Evolutionary conservation across 2,329 filamentous ascomycete genomes (phyloP).

Genomic region (Talaromyces sp.): DNA sequence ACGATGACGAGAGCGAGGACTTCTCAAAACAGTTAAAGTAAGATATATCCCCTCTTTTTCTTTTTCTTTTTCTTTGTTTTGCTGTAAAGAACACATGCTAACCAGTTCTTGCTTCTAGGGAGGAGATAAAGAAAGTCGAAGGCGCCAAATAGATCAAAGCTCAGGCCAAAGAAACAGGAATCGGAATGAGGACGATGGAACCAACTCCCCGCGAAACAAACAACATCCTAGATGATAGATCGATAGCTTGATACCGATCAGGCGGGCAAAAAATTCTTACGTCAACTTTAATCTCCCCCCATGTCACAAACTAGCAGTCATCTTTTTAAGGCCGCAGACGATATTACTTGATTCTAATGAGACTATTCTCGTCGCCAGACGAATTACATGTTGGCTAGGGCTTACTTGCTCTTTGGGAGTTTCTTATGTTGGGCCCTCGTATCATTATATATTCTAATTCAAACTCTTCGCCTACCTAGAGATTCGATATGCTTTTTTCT

Average conservation of each 20-base stretch:
- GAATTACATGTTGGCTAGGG: neutral
- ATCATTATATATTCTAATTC: neutral
- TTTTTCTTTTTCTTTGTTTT: neutral
- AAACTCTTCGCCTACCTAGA: constrained; percentile 1
- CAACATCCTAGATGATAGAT: neutral
- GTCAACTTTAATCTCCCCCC: neutral
- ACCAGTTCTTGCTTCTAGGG: constrained; percentile 18
- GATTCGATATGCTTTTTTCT: constrained; percentile 10
- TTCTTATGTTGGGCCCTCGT: neutral
- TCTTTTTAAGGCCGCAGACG: neutral
- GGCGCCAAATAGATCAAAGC: constrained; percentile 59
- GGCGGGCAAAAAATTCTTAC: neutral
- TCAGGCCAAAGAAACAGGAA: neutral
- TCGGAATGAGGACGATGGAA: neutral
- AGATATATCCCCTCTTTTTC: constrained; percentile 30
- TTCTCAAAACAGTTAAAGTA: constrained; percentile 93
- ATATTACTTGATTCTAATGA: neutral
- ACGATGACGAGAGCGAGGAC: constrained; percentile 94
- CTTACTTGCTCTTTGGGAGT: neutral
- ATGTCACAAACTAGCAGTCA: neutral
- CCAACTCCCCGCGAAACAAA: neutral
- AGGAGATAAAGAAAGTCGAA: constrained; percentile 93
- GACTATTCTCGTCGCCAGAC: neutral
- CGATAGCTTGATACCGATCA: neutral
- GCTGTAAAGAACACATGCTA: neutral